A percentile compares a stretch with the other conserved stretches of the same genome.
Evolutionary conservation across 1,139 yeast genomes (phyloP).

Genomic region (Nakaseomyces kungkrabaensis): DNA sequence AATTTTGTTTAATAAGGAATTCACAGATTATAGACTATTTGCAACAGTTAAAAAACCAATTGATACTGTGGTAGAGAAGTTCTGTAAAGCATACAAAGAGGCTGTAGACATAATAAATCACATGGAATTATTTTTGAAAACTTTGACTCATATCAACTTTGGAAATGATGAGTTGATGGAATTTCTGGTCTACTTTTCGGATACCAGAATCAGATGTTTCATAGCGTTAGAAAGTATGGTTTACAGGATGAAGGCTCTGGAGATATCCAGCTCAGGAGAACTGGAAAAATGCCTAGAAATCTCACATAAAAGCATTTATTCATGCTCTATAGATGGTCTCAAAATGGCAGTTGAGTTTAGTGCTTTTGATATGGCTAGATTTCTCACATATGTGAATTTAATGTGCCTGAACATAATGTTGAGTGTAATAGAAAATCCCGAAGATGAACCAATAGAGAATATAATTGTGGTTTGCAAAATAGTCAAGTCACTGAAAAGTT

Average conservation of each 20-base stretch:
- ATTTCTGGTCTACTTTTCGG: conserved; percentile 2
- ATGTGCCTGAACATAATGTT: neutral
- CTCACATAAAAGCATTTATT: neutral
- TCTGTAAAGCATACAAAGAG: conserved; percentile 2
- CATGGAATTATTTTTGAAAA: conserved; percentile 1
- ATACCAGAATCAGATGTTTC: conserved; percentile 2
- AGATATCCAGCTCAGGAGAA: conserved; percentile 1
- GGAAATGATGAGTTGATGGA: conserved; percentile 1
- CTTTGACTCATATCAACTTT: neutral
- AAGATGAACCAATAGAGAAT: neutral
- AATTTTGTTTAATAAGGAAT: conserved; percentile 8
- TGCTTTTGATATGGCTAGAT: neutral
- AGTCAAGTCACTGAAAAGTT: neutral
- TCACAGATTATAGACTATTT: conserved; percentile 9
- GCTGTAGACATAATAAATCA: neutral
- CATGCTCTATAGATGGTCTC: conserved; percentile 2
- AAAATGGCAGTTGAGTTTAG: neutral
- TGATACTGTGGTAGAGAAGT: conserved; percentile 3
- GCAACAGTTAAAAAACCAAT: conserved; percentile 3
- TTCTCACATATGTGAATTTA: neutral
- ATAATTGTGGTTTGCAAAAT: neutral
- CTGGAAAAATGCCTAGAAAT: neutral
- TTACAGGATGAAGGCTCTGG: neutral
- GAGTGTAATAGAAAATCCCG: neutral
- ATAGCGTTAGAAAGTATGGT: conserved; percentile 1